phyloP scores from a whole-genome alignment of 2,329 filamentous ascomycete genomes.

The Arthrobotrys iridis region DNA sequence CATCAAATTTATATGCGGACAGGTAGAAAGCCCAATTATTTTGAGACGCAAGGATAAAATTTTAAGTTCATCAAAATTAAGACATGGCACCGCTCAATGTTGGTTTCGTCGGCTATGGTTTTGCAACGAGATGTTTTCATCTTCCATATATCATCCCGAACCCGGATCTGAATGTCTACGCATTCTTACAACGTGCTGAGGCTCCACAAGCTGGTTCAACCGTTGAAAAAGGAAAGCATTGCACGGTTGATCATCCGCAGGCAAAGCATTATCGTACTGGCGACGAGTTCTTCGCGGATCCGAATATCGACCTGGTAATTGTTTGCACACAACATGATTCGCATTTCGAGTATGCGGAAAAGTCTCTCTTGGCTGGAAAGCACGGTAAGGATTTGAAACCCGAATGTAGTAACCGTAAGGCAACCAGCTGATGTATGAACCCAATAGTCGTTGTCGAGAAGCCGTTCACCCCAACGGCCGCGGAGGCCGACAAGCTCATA shows the following conservation, averaged over 20 bases:
- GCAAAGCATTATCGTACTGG: slow-evolving; percentile 60
- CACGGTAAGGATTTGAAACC: slow-evolving; percentile 55
- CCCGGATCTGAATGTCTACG: slow-evolving; percentile 64
- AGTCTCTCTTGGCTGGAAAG: slow-evolving; percentile 60
- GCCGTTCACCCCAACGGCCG: slow-evolving; percentile 60
- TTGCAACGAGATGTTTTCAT: slow-evolving; percentile 65
- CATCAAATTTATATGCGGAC: too few relatives aligned
- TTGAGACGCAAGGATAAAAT: too few relatives aligned
- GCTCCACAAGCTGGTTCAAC: slow-evolving; percentile 26
- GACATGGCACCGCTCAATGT: slow-evolving; percentile 62
- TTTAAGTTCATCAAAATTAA: not conserved
- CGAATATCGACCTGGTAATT: slow-evolving; percentile 60
- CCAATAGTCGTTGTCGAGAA: slow-evolving; percentile 61
- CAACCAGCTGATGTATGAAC: not conserved
- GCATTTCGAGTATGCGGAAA: slow-evolving; percentile 60
- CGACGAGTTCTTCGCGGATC: slow-evolving; percentile 61
- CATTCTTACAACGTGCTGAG: slow-evolving; percentile 66
- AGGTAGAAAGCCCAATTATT: too few relatives aligned
- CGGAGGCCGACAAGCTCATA: slow-evolving; percentile 61
- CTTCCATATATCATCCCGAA: slow-evolving; percentile 66
- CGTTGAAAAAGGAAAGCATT: slow-evolving; percentile 59
- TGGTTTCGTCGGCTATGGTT: slow-evolving; percentile 66
- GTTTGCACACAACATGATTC: slow-evolving; percentile 60
- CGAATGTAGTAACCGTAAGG: not conserved
- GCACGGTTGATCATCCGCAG: slow-evolving; percentile 64